Evolutionary conservation across 2,329 filamentous ascomycete genomes (phyloP).

Genomic region (Orbilia oligospora): DNA sequence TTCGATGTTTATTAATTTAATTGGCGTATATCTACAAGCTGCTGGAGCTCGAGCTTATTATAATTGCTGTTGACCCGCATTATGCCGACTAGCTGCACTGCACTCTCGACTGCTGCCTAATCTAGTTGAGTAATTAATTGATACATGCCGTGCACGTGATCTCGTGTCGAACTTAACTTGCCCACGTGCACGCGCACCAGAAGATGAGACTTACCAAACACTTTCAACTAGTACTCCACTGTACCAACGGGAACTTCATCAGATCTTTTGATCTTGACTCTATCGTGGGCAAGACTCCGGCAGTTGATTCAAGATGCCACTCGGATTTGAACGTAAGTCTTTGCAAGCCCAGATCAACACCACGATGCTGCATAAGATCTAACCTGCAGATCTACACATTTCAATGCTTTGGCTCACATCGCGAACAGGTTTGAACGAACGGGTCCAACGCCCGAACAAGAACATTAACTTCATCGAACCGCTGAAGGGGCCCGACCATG

Average conservation of each 20-base stretch:
- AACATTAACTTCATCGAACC: slow-evolving; percentile 89
- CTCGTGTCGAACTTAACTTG: neutral
- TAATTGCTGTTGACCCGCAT: slow-evolving; percentile 14
- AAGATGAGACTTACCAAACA: neutral
- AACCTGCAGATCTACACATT: too few species aligned
- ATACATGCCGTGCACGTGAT: slow-evolving; percentile 16
- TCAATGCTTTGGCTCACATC: neutral
- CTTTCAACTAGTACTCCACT: too few species aligned
- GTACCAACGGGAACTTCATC: too few species aligned
- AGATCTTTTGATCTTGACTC: neutral
- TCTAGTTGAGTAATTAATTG: neutral
- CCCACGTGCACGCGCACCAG: neutral
- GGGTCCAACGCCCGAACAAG: slow-evolving; percentile 80
- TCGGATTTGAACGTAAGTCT: slow-evolving; percentile 63
- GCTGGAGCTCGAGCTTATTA: too few species aligned
- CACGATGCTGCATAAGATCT: too few species aligned
- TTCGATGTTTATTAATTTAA: too few species aligned
- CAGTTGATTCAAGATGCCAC: slow-evolving; percentile 59
- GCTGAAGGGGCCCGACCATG: slow-evolving; percentile 76
- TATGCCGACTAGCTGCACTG: too few species aligned
- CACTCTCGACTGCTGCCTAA: slow-evolving; percentile 48
- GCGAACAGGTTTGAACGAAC: slow-evolving; percentile 75
- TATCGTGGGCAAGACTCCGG: neutral
- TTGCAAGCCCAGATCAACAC: neutral
- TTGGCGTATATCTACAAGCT: too few species aligned